These are phyloP conservation scores for Marasmius fiardii DNA, from an alignment of 1,284 basidiomycete species.

Conservation along the genomic window DNA sequence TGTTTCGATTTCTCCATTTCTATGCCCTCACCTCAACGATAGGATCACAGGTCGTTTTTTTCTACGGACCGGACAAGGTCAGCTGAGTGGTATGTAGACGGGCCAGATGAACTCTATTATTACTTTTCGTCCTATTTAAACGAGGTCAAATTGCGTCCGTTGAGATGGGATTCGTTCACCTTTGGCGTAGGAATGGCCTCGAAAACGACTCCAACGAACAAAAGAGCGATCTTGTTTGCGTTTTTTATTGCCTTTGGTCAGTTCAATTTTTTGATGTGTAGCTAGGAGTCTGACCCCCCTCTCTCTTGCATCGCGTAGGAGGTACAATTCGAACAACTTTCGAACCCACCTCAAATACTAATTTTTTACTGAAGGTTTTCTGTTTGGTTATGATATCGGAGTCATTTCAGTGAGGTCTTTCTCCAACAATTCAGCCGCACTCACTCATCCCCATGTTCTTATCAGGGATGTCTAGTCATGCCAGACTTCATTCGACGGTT, in stretches of 20 bases:
- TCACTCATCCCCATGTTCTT: background rate
- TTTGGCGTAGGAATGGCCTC: background rate
- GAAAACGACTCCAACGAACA: slow-evolving; percentile 48
- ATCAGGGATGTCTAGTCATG: slow-evolving; percentile 78
- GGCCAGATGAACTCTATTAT: too few relatives aligned
- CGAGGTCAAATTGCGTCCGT: background rate
- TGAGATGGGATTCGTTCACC: too few relatives aligned
- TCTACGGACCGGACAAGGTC: too few relatives aligned
- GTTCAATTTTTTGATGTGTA: slow-evolving; percentile 7
- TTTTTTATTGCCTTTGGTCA: slow-evolving; percentile 47
- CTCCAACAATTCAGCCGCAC: background rate
- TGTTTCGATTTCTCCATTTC: too few relatives aligned
- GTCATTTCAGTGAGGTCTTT: slow-evolving; percentile 49
- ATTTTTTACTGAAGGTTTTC: slow-evolving; percentile 36
- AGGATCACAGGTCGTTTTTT: too few relatives aligned
- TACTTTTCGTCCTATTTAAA: background rate
- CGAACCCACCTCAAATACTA: background rate
- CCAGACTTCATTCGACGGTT: slow-evolving; percentile 71
- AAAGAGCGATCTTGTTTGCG: slow-evolving; percentile 55
- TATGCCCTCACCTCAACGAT: too few relatives aligned
- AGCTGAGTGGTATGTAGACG: too few relatives aligned
- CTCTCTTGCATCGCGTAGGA: background rate
- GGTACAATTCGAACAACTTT: slow-evolving; percentile 24
- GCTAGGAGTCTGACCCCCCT: background rate
- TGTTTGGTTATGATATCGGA: slow-evolving; percentile 71